Percentiles rank a stretch among this genome's conserved stretches.
phyloP scores from a whole-genome alignment of 2,329 filamentous ascomycete species.

The Colletotrichum sp. region DNA sequence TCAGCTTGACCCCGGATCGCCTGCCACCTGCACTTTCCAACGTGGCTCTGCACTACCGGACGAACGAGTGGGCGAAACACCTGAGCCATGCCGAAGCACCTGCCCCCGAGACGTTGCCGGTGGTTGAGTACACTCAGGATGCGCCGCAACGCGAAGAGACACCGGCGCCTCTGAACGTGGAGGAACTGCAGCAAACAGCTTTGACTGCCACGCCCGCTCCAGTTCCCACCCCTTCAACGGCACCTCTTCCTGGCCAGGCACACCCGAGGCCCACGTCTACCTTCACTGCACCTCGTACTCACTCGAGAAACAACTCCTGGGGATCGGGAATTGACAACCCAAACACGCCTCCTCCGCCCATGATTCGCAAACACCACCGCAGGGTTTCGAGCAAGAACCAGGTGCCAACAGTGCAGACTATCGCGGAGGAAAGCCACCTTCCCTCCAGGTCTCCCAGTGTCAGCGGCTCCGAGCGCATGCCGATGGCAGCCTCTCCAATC shows the following conservation, averaged over 20 bases:
- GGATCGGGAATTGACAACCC: not conserved
- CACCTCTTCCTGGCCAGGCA: slow-evolving; percentile 31
- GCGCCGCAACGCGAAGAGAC: slow-evolving; percentile 45
- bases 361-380: slow-evolving; percentile 17
- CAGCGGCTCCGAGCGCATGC: not conserved
- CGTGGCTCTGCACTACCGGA: slow-evolving; percentile 82
- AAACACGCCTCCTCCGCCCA: not conserved
- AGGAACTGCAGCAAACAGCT: slow-evolving; percentile 69
- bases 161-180: slow-evolving; percentile 66
- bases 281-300: slow-evolving; percentile 12
- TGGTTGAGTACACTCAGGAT: slow-evolving; percentile 45
- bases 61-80: slow-evolving; percentile 97
- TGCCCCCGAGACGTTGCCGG: slow-evolving; percentile 64
- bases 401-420: slow-evolving; percentile 8
- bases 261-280: slow-evolving; percentile 25
- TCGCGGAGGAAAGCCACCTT: not conserved
- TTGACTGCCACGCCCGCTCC: slow-evolving; percentile 51
- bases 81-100: slow-evolving; percentile 78
- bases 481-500: slow-evolving; percentile 26
- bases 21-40: slow-evolving; percentile 77
- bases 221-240: slow-evolving; percentile 27
- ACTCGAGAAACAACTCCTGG: slow-evolving; percentile 16
- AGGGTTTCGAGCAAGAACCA: slow-evolving; percentile 5
- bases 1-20: slow-evolving; percentile 61
- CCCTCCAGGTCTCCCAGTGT: not conserved